Conservation (phyloP, 495 filamentous ascomycete species). For the Venustampulla echinocandica region DNA sequence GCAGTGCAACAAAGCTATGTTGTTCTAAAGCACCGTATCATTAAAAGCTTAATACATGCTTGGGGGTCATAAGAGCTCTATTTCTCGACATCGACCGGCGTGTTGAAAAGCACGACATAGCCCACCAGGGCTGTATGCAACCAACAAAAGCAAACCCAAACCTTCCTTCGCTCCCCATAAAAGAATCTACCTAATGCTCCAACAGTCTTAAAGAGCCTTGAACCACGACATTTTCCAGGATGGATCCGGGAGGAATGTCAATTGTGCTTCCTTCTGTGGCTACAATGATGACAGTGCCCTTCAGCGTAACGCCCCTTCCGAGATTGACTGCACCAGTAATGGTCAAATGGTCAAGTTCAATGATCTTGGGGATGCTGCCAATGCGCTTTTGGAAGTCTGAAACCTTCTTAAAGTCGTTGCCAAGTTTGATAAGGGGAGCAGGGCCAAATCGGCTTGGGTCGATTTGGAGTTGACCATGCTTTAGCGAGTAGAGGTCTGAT, state of each 20-base stretch:
- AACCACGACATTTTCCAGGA: conserved; percentile 98
- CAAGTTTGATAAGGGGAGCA: conserved; percentile 98
- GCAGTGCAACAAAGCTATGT: not conserved
- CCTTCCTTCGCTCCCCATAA: not conserved
- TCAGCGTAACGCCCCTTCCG: conserved; percentile 86
- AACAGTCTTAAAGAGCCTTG: conserved; percentile 93
- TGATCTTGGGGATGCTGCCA: conserved; percentile 89
- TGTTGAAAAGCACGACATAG: not conserved
- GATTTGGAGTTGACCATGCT: conserved; percentile 96
- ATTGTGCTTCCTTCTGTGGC: conserved; percentile 97
- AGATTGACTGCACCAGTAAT: conserved; percentile 96
- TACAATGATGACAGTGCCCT: conserved; percentile 99
- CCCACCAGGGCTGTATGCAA: conserved; percentile 8
- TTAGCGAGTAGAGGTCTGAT: conserved; percentile 98
- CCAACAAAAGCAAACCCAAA: no score
- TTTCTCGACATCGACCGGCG: not conserved
- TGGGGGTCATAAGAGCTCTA: not conserved
- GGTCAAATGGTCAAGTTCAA: conserved; percentile 95
- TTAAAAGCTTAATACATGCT: conserved; percentile 4
- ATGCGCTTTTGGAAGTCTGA: conserved; percentile 99
- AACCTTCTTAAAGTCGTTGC: conserved; percentile 99
- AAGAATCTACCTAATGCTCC: conserved; percentile 58
- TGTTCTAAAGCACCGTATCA: not conserved
- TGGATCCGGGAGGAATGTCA: conserved; percentile 90
- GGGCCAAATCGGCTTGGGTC: conserved; percentile 93